Evolutionary conservation across 2,329 filamentous ascomycete species (phyloP), one percentile per base, ranked within the genome.

Genomic region (Aspergillus transmontanensis): DNA sequence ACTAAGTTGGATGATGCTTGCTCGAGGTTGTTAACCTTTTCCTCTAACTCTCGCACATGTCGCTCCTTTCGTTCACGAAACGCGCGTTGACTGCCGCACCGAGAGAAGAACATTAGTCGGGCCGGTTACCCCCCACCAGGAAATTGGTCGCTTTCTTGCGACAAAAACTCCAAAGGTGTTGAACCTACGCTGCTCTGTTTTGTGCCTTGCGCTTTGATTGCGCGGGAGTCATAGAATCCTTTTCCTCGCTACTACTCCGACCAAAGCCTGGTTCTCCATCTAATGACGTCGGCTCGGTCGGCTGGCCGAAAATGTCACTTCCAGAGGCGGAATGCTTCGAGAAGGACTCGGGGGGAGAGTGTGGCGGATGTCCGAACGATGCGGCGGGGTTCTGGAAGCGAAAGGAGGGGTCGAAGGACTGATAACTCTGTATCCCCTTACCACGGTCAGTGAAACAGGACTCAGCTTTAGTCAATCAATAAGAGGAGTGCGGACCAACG

Each of bases 31-130:
- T 87, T 89, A 32, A 98, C 88, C 76, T 96, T 95, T 62, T 88
- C 87, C 79, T 98, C 94, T 28, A 98, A 89, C 65, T 98, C 93
- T 76, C 94, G 94, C 66, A 98, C 93, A 73, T 96, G 94, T 62
- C 89, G 90, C 77, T 98, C 94, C 79, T 98, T 98, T 70, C 94
- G 90, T 79, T 98, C 94, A 64, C 94, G 92, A 78, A 98, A 98
- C 36, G 95, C 94, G 71, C 94, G 90, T 84, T 98, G 95, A 55
- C 94, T 97, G 63, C 61, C 58, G 1, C 23, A 12, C 7, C 6
- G 32, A 45, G 23, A 46, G 9, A 26, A 36, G 21, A 48, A 41
- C 14, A 16, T 55, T 34, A 55, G 51, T 26, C n/a, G 6, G 14
- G 12, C n/a, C 23, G 16, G 36, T 3, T 16, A 55, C 3, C 53